phyloP scores from a whole-genome alignment of 139 green algal species.

The Astrephomene gubernaculifera region DNA sequence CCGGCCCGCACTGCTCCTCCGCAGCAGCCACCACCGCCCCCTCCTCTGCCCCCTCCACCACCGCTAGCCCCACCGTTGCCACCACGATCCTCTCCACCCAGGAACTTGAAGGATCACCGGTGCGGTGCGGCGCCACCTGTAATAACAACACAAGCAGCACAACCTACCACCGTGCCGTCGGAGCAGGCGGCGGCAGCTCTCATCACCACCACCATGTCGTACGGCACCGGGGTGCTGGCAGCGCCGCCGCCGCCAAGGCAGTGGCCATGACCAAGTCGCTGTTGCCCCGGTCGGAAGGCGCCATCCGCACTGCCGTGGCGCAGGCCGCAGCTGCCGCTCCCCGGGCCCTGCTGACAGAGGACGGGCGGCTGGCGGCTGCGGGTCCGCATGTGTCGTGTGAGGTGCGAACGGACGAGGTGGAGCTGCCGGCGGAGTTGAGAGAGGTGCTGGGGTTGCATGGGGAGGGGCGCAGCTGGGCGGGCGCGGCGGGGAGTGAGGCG shows the following conservation, averaged over 20 bases:
- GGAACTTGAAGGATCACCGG: no score
- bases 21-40: no score
- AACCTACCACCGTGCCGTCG: neutral
- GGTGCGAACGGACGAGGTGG: neutral
- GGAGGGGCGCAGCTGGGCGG: neutral
- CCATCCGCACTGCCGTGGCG: neutral
- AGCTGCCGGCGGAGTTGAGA: neutral
- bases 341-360: neutral
- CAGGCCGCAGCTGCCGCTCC: neutral
- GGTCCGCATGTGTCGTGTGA: neutral
- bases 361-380: neutral
- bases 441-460: neutral
- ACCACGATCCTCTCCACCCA: no score
- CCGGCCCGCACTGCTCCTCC: no score
- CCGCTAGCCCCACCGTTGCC: no score
- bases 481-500: no score
- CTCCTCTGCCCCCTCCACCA: no score
- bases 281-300: neutral
- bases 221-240: neutral
- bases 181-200: no score
- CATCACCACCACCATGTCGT: no score
- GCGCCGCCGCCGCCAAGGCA: neutral
- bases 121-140: neutral
- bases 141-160: neutral
- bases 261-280: neutral